Percentiles rank a stretch among this genome's conserved stretches.
phyloP scores from a whole-genome alignment of 2,329 filamentous ascomycete species.

The Gnomoniopsis sp. region DNA sequence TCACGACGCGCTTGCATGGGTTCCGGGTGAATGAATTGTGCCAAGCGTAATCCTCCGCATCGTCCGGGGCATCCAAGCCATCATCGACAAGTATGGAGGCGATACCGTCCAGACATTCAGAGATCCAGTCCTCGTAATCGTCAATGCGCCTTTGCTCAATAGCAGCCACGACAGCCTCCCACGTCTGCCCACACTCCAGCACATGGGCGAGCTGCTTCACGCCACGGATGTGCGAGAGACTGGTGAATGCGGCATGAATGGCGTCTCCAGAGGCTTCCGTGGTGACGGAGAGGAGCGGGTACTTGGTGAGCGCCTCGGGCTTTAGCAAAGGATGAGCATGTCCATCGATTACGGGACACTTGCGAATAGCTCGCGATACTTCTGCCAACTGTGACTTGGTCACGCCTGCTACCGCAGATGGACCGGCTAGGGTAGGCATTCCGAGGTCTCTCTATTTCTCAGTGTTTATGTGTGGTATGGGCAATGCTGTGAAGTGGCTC shows the following conservation, averaged over 20 bases:
- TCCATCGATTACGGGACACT: conserved; percentile 67
- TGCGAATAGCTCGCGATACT: conserved; percentile 40
- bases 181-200: conserved; percentile 62
- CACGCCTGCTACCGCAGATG: conserved; percentile 11
- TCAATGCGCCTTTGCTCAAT: conserved; percentile 38
- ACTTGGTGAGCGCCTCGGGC: conserved; percentile 40
- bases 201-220: conserved; percentile 64
- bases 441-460: not conserved
- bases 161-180: conserved; percentile 48
- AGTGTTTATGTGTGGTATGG: too few species aligned
- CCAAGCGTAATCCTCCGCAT: conserved; percentile 58
- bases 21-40: conserved; percentile 64
- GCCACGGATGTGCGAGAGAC: conserved; percentile 68
- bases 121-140: conserved; percentile 54
- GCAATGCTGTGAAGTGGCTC: not conserved
- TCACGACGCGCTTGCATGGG: conserved; percentile 68
- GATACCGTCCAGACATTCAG: conserved; percentile 66
- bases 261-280: conserved; percentile 71
- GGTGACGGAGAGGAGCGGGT: conserved; percentile 57
- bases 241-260: conserved; percentile 56
- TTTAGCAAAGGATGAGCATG: conserved; percentile 69
- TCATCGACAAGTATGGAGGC: conserved; percentile 78
- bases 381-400: conserved; percentile 26
- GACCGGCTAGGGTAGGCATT: not conserved
- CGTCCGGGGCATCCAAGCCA: conserved; percentile 55